Evolutionary conservation across 805 yeast genomes (phyloP), one percentile per base, ranked within the genome.

Genomic region (Candida suzukii): DNA sequence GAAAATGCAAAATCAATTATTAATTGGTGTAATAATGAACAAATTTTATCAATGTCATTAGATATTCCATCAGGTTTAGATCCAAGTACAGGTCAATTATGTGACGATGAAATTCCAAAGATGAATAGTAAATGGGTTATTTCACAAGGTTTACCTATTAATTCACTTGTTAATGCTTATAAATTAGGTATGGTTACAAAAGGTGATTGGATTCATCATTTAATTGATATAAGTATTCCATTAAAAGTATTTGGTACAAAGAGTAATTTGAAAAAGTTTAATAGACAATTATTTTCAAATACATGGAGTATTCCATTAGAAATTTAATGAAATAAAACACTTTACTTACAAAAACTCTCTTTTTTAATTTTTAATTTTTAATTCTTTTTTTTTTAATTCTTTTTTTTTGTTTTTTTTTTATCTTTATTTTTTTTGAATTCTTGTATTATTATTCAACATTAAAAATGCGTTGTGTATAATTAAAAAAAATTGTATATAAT

Each of bases 21-120:
- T 21, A 58, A 63, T 4, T 88, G 96, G 95, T 74, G 82, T 43
- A 84, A 85, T 49, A 58, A 57, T 26, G 65, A 68, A 8, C 55
- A 57, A 13, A 60, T 71, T 6, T 70, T 73, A 30, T 64, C 73
- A 10, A 52, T 85, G 63, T 83, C 95, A 0, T 56, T 88, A 22
- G 95, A 88, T 54, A 74, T 85, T 22, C 90, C 95, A 4, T 74
- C 88, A 1, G 96, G 96, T 4, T 66, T 83, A 32, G 95, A 86
- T 53, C 81, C 88, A 8, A 86, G 93, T 4, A 76, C 95, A 0
- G 97, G 96, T 8, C 63, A 66, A 16, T 51, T 58, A 13, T 37
- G 66, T 62, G 21, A 55, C 56, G 9, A 56, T 49, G 48, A 64
- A 56, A 37, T 49, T 53, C 37, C 42, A 17, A 24, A 17, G 6